Conservation (phyloP, 805 yeast genomes). For the Sugiyamaella lignohabitans region DNA sequence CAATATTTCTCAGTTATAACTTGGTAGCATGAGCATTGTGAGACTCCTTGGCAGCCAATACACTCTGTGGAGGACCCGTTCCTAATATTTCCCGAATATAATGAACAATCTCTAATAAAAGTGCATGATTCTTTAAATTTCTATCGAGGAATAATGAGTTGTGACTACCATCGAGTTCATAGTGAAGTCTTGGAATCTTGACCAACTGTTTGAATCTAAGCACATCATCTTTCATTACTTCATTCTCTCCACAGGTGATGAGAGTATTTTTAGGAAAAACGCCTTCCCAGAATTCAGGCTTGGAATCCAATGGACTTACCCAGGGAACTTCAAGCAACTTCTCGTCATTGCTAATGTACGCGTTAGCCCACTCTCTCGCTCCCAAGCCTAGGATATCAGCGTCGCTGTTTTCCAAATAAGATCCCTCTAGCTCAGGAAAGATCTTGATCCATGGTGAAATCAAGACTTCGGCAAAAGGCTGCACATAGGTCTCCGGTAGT, state of each 20-base stretch:
- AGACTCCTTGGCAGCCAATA: neutral
- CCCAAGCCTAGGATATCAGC: constrained; percentile 7
- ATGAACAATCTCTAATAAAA: constrained; percentile 5
- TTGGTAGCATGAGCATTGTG: neutral
- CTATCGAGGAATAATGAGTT: constrained; percentile 8
- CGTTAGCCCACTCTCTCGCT: constrained; percentile 8
- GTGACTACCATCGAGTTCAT: constrained; percentile 8
- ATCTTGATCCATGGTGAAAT: constrained; percentile 17
- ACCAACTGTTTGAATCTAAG: constrained; percentile 3
- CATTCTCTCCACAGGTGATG: constrained; percentile 11
- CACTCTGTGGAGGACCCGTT: neutral
- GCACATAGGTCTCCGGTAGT: constrained; percentile 1
- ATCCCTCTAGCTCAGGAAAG: constrained; percentile 10
- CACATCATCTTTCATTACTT: constrained; percentile 10
- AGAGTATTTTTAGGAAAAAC: constrained; percentile 11
- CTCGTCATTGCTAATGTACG: constrained; percentile 1
- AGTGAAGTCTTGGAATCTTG: neutral
- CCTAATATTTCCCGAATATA: neutral
- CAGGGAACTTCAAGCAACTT: constrained; percentile 3
- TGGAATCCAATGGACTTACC: constrained; percentile 11
- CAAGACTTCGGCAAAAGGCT: constrained; percentile 9
- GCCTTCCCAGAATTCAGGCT: constrained; percentile 11
- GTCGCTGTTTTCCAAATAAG: constrained; percentile 6
- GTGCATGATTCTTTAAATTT: constrained; percentile 2
- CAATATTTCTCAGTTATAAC: no score